Evolutionary conservation across 192 early-diverging fungal genomes (phyloP).

Genomic region (Ambispora gerdemannii): DNA sequence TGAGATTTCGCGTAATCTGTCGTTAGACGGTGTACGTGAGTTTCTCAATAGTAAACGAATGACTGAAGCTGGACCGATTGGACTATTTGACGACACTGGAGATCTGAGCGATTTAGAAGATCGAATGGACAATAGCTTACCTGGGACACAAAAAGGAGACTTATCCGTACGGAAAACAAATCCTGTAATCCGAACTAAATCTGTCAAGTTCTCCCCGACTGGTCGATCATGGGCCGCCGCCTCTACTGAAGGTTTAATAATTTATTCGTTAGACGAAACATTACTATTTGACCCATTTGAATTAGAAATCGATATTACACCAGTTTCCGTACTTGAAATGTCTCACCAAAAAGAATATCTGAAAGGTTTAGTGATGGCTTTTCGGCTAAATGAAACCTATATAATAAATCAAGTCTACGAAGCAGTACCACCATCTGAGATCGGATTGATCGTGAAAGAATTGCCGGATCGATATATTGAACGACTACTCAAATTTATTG

Average conservation of each 20-base stretch:
- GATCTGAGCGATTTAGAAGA: conserved; percentile 84
- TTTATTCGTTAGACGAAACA: conserved; percentile 93
- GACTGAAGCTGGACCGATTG: conserved; percentile 89
- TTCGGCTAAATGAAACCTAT: conserved; percentile 84
- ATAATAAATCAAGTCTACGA: conserved; percentile 80
- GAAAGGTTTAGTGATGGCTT: conserved; percentile 85
- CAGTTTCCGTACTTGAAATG: conserved; percentile 75
- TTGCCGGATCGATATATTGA: conserved; percentile 87
- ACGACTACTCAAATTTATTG: conserved; percentile 79
- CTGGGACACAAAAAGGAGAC: conserved; percentile 87
- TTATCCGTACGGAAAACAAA: conserved; percentile 70
- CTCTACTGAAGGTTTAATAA: conserved; percentile 90
- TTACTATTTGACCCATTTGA: conserved; percentile 97
- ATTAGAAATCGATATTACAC: conserved; percentile 95
- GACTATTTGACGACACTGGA: conserved; percentile 81
- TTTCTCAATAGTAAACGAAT: conserved; percentile 87
- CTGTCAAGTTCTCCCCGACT: conserved; percentile 90
- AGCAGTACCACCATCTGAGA: conserved; percentile 69
- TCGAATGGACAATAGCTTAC: conserved; percentile 73
- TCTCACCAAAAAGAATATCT: conserved; percentile 77
- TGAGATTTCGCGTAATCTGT: conserved; percentile 88
- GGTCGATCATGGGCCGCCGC: conserved; percentile 94
- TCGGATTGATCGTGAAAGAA: conserved; percentile 72
- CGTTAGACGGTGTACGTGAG: conserved; percentile 89
- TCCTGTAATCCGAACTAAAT: conserved; percentile 80